Base-by-base conservation (phyloP, 2,329 filamentous ascomycete genomes). In the Fulvia fulva region DNA sequence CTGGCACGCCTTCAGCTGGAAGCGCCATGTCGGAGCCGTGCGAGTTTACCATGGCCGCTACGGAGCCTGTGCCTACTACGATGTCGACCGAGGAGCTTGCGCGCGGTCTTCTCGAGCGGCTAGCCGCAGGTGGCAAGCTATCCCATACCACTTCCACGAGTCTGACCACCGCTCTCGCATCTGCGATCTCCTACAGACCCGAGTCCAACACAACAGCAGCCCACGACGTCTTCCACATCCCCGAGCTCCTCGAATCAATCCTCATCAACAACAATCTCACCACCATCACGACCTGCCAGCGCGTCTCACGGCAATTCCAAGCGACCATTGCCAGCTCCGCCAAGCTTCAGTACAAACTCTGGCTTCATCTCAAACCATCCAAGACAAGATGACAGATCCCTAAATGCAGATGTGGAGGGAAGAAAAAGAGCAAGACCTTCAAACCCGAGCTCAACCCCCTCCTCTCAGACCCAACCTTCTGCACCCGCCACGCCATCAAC, bases 291-390 rank as follows among this genome's bases (percentile, higher is more conserved):
- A 53, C 66, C 41, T 53, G 54, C n/a, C 68, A 70, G 50, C 62
- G 67, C 6, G 61, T 65, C 37, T 64, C 58, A 46, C 55, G 46
- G 16, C 43, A 58, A 41, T 70, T 65, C 63, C 56, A 57, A 26
- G 41, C 55, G 26, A 59, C 62, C 5, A 65, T 67, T 45, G 37
- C 45, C 34, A 49, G 59, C 43, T 68, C 66, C 8, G 59, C 56
- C 3, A 60, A 57, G 14, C 53, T 70, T 28, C 69, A 68, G 51
- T 60, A 58, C 44, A 47, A 57, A 16, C 63, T 71, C 21, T 71
- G 19, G 32, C 19, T 44, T 34, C 32, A 21, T 21, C 44, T 25
- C 3, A 47, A n/a, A n/a, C 44, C 44, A 12, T 8, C 44, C 3
- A 26, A 2, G 2, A 25, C 25, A 16, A 12, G 22, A 9, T 47